Base-by-base conservation (phyloP, 768 basidiomycete genomes). In the Calocybe gangraenosa region DNA sequence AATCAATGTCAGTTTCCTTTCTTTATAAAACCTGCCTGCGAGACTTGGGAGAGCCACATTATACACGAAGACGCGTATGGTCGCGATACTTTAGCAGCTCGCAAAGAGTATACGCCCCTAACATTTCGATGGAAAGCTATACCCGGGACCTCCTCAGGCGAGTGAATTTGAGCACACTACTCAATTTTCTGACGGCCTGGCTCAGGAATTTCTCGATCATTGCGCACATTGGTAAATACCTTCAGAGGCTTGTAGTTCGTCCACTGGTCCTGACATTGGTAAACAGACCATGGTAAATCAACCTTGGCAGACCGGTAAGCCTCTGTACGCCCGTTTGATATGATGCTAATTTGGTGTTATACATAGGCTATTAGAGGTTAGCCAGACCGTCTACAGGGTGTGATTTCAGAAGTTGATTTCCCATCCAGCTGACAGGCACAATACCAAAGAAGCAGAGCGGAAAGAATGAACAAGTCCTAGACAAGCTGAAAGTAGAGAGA, bases 401-500 rank as follows among this genome's bases (percentile, higher is more conserved):
- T 7, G 21, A 18, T 46, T 7, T 20, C 30, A 42, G 38, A 55
- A 35, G 23, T 58, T 52, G 47, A 62, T 37, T 11, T 33, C 45
- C 56, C 42, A 36, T 64, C 20, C 62, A 98, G 84, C 71, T 95
- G 50, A 96, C 93, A 30, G 86, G 86, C 5, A 95, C 94, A 2
- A 93, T 97, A 40, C 66, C 74, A 50, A 81, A 75, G 62, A 80
- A 78, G 54, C 61, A 71, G 40, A 69, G 69, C 45, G 81, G 84
- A 30, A 75, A 75, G 52, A 93, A 92, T 60, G 79, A 86, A 58
- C 92, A 94, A 60, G 85, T 93, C 13, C 65, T 93, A 46, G 92
- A 94, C 62, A 95, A 92, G 65, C 74, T 99, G 40, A 98, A 98
- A 64, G 96, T 99, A 2, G 96, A 98, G 61, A 75, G 92, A 42